Evolutionary conservation across 2,329 filamentous ascomycete genomes (phyloP).

Genomic region (Arachnomyces sp.): DNA sequence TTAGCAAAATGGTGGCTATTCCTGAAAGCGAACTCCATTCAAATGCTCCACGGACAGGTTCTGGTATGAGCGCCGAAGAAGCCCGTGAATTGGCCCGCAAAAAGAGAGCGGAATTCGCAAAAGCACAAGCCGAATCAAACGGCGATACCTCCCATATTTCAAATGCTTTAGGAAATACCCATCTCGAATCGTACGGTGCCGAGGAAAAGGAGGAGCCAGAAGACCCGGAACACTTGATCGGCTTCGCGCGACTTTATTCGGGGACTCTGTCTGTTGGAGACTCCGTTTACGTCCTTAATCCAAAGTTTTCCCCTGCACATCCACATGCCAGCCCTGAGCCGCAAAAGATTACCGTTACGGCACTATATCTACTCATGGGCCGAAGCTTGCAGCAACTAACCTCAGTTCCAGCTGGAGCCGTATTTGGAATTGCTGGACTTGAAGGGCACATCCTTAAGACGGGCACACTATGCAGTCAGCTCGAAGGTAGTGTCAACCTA

Average conservation of each 20-base stretch:
- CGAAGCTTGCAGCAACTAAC: conserved; percentile 72
- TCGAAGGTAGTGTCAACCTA: conserved; percentile 81
- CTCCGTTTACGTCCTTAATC: conserved; percentile 79
- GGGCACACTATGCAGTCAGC: conserved; percentile 80
- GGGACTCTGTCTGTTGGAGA: conserved; percentile 85
- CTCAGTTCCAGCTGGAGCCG: conserved; percentile 82
- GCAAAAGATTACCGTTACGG: conserved; percentile 73
- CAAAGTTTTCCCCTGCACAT: conserved; percentile 80
- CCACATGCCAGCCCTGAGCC: conserved; percentile 65
- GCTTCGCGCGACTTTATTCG: conserved; percentile 89
- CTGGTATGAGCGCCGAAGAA: conserved; percentile 70
- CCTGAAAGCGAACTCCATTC: conserved; percentile 85
- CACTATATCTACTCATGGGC: conserved; percentile 93
- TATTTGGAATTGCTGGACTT: conserved; percentile 89
- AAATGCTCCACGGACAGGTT: conserved; percentile 61
- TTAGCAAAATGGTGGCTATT: conserved; percentile 97
- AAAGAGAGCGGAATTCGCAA: conserved; percentile 82
- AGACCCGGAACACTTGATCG: conserved; percentile 82
- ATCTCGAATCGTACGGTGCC: conserved; percentile 45
- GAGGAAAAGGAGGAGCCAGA: conserved; percentile 48
- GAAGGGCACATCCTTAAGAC: conserved; percentile 93
- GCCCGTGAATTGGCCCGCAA: conserved; percentile 77
- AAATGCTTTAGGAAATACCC: conserved; percentile 52
- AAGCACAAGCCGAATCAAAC: conserved; percentile 57
- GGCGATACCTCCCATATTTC: conserved; percentile 49